Conservation (phyloP, 2,329 filamentous ascomycete species). For the Diplocarpon mali region DNA sequence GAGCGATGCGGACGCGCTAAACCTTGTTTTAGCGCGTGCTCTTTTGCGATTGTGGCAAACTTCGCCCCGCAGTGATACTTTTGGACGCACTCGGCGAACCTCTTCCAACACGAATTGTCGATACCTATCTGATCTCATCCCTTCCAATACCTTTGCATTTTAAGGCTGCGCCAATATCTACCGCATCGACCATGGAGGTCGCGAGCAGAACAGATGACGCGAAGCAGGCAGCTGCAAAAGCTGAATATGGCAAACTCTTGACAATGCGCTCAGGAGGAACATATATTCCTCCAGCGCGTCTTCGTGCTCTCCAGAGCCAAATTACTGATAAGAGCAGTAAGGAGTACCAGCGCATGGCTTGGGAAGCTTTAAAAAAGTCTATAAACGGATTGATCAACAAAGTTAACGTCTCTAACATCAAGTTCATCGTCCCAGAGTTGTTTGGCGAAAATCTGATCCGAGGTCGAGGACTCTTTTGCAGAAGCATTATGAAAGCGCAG, state of each 20-base stretch:
- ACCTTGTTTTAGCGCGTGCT: no score
- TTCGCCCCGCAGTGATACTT: no score
- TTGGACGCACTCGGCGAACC: no score
- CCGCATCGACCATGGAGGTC: constrained; percentile 11
- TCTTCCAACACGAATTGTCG: no score
- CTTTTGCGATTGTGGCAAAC: no score
- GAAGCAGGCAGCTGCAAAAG: constrained; percentile 79
- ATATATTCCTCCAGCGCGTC: constrained; percentile 85
- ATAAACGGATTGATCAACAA: constrained; percentile 99
- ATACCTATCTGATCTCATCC: no score
- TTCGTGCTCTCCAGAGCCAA: constrained; percentile 87
- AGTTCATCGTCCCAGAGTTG: constrained; percentile 89
- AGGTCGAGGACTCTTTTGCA: constrained; percentile 83
- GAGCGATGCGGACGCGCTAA: no score
- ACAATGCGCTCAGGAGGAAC: constrained; percentile 91
- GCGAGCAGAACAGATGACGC: constrained; percentile 55
- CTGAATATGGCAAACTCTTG: constrained; percentile 85
- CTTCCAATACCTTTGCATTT: no score
- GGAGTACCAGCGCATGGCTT: constrained; percentile 97
- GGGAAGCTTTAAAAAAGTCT: constrained; percentile 97
- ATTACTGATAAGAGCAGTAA: constrained; percentile 95
- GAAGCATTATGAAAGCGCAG: constrained; percentile 97
- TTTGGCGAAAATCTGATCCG: constrained; percentile 91
- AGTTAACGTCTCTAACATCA: constrained; percentile 96
- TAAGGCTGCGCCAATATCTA: no score